A percentile compares a stretch with the other conserved stretches of the same genome.
phyloP scores from a whole-genome alignment of 116 monocot genomes.

The Phalaenopsis hybrid region DNA sequence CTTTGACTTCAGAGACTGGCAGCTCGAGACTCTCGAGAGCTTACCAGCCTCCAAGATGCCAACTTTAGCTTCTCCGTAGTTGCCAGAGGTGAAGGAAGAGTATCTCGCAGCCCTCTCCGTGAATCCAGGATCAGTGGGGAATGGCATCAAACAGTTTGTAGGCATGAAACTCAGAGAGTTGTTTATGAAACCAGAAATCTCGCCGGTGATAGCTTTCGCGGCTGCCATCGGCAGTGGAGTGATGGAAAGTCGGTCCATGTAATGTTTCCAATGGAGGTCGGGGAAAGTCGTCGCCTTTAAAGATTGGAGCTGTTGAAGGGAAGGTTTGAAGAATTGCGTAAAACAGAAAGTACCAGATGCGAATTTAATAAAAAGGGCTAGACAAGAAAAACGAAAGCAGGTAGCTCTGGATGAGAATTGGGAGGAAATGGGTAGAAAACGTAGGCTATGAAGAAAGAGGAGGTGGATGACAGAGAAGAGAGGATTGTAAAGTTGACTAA shows the following conservation, averaged over 20 bases:
- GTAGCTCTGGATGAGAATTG: conserved; percentile 2
- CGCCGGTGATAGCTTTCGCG: conserved; percentile 28
- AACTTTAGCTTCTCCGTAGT: conserved; percentile 11
- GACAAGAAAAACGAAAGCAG: background rate
- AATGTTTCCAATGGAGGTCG: background rate
- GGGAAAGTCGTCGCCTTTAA: background rate
- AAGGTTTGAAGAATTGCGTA: conserved; percentile 22
- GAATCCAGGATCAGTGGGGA: conserved; percentile 27
- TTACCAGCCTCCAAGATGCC: conserved; percentile 11
- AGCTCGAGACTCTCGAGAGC: conserved; percentile 37
- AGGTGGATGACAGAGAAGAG: background rate
- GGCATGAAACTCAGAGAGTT: background rate
- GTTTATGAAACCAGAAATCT: conserved; percentile 22
- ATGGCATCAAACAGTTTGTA: conserved; percentile 18
- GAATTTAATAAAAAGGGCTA: background rate
- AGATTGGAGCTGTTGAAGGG: background rate
- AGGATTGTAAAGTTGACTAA: background rate
- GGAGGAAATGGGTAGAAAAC: background rate
- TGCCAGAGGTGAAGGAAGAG: conserved; percentile 16
- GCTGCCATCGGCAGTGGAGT: conserved; percentile 30
- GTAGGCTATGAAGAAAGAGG: background rate
- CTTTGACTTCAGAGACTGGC: conserved; percentile 24
- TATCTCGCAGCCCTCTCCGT: conserved; percentile 19
- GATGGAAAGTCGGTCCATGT: conserved; percentile 28
- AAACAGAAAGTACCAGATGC: conserved; percentile 21